A percentile compares a stretch with the other conserved stretches of the same genome.
These are phyloP conservation scores for Phtheirospermum japonicum DNA, from an alignment of 257 asterid genomes.

Conservation along the genomic window DNA sequence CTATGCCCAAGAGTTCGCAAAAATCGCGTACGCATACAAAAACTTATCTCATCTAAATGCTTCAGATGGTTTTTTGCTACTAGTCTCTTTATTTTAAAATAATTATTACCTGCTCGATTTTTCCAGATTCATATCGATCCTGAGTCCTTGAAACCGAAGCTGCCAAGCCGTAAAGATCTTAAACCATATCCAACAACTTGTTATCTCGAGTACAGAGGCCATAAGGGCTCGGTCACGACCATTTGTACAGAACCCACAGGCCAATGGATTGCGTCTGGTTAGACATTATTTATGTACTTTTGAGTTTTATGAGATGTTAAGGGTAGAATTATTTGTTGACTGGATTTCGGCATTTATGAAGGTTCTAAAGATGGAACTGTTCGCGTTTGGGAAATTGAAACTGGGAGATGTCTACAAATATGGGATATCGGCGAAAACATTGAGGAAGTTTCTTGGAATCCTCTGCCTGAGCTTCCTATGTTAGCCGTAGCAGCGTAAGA, in stretches of 20 bases:
- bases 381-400: conserved; percentile 97
- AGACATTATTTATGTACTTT: conserved; percentile 9
- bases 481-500: conserved; percentile 85
- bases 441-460: conserved; percentile 85
- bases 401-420: conserved; percentile 77
- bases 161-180: conserved; percentile 88
- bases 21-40: conserved; percentile 66
- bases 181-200: conserved; percentile 90
- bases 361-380: conserved; percentile 94
- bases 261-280: conserved; percentile 98
- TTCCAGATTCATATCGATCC: conserved; percentile 93
- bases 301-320: background rate
- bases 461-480: conserved; percentile 71
- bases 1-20: conserved; percentile 82
- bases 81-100: background rate
- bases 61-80: conserved; percentile 9
- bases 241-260: conserved; percentile 78
- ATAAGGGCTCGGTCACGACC: conserved; percentile 76
- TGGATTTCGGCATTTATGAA: conserved; percentile 30
- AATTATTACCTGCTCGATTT: conserved; percentile 17
- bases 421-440: conserved; percentile 84
- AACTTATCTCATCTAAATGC: conserved; percentile 12
- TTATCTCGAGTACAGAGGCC: conserved; percentile 95
- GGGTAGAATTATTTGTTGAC: conserved; percentile 5
- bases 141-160: conserved; percentile 89